Conservation (phyloP, 2,329 filamentous ascomycete genomes). For the Trichoderma aggressivum region DNA sequence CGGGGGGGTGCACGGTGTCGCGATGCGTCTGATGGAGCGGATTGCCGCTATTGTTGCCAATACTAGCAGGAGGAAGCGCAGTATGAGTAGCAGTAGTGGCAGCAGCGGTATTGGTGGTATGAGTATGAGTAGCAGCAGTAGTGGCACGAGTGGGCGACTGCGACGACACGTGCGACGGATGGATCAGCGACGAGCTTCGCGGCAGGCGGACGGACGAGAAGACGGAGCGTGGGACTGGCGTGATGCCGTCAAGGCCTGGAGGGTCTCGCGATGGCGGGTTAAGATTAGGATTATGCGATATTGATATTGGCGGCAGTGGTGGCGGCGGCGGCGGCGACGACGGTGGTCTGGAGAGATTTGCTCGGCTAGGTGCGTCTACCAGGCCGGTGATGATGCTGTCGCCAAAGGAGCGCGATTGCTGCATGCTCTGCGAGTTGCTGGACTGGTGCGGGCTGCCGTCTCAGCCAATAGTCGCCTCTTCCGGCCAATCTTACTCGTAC, state of each 20-base stretch:
- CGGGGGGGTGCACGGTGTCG: slow-evolving; percentile 16
- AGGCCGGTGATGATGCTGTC: slow-evolving; percentile 16
- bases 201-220: slow-evolving; percentile 35
- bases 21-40: slow-evolving; percentile 8
- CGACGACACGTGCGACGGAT: slow-evolving; percentile 32
- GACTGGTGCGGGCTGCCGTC: slow-evolving; percentile 6
- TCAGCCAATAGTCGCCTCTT: slow-evolving; percentile 6
- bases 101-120: too few relatives aligned
- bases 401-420: slow-evolving; percentile 26
- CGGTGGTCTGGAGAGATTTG: neutral
- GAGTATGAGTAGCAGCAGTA: neutral
- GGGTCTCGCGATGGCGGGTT: slow-evolving; percentile 7
- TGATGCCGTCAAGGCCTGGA: slow-evolving; percentile 21
- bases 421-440: slow-evolving; percentile 26
- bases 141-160: neutral
- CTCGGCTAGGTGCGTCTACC: slow-evolving; percentile 1
- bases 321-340: slow-evolving; percentile 9
- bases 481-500: slow-evolving; percentile 7
- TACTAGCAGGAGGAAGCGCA: slow-evolving; percentile 19
- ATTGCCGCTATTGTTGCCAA: neutral
- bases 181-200: slow-evolving; percentile 44
- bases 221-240: slow-evolving; percentile 29
- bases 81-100: neutral
- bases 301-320: slow-evolving; percentile 6
- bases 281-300: neutral